Base-by-base conservation (phyloP, 305 asterid genomes). In the Plantago coronopus region DNA sequence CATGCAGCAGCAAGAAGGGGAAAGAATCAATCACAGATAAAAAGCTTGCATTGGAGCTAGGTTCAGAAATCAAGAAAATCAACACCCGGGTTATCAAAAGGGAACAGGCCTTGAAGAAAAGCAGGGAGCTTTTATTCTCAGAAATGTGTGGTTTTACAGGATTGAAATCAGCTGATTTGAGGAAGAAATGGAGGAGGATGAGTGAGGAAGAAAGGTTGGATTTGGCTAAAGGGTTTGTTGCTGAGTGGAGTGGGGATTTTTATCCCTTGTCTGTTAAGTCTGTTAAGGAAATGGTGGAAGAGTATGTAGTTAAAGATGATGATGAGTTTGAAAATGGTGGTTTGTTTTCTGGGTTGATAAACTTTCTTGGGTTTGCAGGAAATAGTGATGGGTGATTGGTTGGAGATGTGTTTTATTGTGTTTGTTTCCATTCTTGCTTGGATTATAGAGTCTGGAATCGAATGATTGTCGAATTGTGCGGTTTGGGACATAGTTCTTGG, bases 261-360 rank as follows among this genome's bases (percentile, higher is more conserved):
- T 95, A 87, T 61, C 97, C 96, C 0, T 72, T 89, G 46, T 87
- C 96, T 38, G 86, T 83, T 15, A 77, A 49, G 66, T 87, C 96
- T 48, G 93, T 82, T 22, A 76, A 72, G 61, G 81, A 80, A 46
- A 67, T 89, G 79, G 81, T 89, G 21, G 86, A 87, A 46, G 84
- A 87, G 46, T 68, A 74, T 61, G 71, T 85, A 69, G 73, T 58
- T 12, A 65, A 65, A 20, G 66, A 45, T 31, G 38, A 48, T 25
- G 46, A 29, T 40, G 57, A 45, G 0, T 18, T 19, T 8, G 59
- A 31, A 18, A 21, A 69, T 1, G 68, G 37, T 65, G 62, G 76
- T 67, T 61, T 81, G 21, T 69, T 87, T 46, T 64, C 82, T 31
- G 70, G 66, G 18, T 73, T 85, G 48, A 68, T 61, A 19, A 83